Evolutionary conservation across 805 yeast genomes (phyloP).

Genomic region (Ogataea corticis): DNA sequence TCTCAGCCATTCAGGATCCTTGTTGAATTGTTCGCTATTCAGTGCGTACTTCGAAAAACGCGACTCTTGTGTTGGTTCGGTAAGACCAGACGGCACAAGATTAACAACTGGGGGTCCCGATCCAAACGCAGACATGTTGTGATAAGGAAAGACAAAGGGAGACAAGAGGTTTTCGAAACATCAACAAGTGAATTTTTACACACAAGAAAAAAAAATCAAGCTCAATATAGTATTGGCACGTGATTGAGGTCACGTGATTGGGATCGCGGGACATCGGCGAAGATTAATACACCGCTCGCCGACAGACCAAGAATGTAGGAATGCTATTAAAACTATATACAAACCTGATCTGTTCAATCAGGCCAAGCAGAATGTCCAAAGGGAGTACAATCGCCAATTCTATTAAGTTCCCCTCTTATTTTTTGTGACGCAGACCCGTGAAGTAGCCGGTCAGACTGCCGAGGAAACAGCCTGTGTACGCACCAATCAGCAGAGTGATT

Average conservation of each 20-base stretch:
- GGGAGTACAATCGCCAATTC: no score
- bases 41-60: conserved; percentile 23
- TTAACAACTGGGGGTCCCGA: no score
- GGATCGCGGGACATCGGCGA: not conserved
- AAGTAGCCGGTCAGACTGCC: conserved; percentile 42
- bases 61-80: conserved; percentile 12
- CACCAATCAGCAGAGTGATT: conserved; percentile 78
- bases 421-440: conserved; percentile 2
- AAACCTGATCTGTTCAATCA: not conserved
- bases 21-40: conserved; percentile 10
- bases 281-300: not conserved
- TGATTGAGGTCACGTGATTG: not conserved
- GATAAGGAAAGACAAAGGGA: no score
- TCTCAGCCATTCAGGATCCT: conserved; percentile 23
- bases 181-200: not conserved
- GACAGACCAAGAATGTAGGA: not conserved
- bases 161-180: no score
- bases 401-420: not conserved
- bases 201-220: not conserved
- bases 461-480: conserved; percentile 66
- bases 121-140: no score
- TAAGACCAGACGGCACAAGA: not conserved
- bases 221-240: not conserved
- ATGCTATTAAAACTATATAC: not conserved
- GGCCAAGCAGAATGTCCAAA: no score